phyloP scores from a whole-genome alignment of 768 basidiomycete species.

The Cantharellus anzutake region DNA sequence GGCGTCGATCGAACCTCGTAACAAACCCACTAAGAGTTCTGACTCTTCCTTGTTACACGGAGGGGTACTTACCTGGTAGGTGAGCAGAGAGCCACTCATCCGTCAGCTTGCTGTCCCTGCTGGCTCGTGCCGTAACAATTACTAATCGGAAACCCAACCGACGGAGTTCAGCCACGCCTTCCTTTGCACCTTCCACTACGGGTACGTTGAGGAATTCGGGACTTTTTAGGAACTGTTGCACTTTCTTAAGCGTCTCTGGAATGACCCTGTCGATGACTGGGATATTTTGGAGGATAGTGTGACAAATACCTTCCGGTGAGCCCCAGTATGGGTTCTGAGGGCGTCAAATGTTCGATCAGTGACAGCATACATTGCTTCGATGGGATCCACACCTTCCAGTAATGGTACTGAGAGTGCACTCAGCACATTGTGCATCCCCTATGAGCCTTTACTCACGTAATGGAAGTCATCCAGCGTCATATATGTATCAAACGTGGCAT shows the following conservation, averaged over 20 bases:
- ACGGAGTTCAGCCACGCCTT: slow-evolving; percentile 35
- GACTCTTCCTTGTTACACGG: neutral
- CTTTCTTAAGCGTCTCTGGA: slow-evolving; percentile 36
- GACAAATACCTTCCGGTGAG: slow-evolving; percentile 17
- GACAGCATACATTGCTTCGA: neutral
- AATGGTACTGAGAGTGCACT: slow-evolving; percentile 39
- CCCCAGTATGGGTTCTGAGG: slow-evolving; percentile 41
- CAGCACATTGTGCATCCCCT: neutral
- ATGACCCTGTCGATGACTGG: neutral
- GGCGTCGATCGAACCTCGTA: slow-evolving; percentile 11
- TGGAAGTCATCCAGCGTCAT: slow-evolving; percentile 40
- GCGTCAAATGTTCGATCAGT: neutral
- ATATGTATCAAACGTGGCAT: slow-evolving; percentile 33
- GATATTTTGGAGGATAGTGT: neutral
- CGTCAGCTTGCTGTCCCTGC: slow-evolving; percentile 34
- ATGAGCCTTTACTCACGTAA: slow-evolving; percentile 23
- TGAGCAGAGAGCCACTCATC: slow-evolving; percentile 48
- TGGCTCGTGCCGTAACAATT: slow-evolving; percentile 55
- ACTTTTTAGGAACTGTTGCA: slow-evolving; percentile 37
- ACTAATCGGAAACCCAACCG: slow-evolving; percentile 48
- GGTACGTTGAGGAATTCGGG: slow-evolving; percentile 26
- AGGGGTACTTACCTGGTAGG: slow-evolving; percentile 33
- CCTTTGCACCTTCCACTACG: slow-evolving; percentile 42
- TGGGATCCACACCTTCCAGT: slow-evolving; percentile 40
- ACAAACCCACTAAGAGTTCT: neutral